Evolutionary conservation across 257 asterid genomes (phyloP), one percentile per base, ranked within the genome.

Genomic region (Leptodermis oblonga): DNA sequence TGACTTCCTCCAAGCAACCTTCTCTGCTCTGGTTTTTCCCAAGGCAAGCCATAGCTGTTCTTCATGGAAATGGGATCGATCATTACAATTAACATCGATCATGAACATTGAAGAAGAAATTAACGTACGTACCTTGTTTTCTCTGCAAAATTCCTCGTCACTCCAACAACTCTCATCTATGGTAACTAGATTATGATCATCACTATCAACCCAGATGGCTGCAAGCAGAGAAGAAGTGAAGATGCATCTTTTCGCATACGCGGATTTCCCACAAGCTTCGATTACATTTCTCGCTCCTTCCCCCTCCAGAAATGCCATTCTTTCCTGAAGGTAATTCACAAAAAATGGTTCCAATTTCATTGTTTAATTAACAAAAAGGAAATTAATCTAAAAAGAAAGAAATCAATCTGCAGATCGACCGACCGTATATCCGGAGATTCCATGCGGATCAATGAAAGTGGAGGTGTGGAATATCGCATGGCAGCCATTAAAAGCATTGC

Each of bases 381-480:
- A n/a, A n/a, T n/a, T n/a, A n/a, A 56, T 14, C 17, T 30, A 56
- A 56, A 56, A 18, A 18, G 23, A 12, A 15, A 14, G 9, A 23
- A 46, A 46, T 46, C 52, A 46, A n/a, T n/a, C n/a, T n/a, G n/a
- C n/a, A n/a, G n/a, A 7, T n/a, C 2, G 3, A 14, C 69, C 15
- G 37, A 79, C 83, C 51, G 75, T 79, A 60, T 79, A 79, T 55
- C 83, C 83, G 12, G 83, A 74, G 26, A 79, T 58, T 34, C 83
- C 83, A 6, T 41, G 77, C 1, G 83, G 80, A 79, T 79, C 83
- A 63, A 79, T 55, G 72, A 79, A 79, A 45, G 80, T 13, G 26
- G 83, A 79, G 70, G 83, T 79, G 69, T 79, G 83, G 58, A 79
- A 79, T 36, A 79, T 45, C 26, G 69, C 83, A 68, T 79, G 83